A percentile compares a stretch with the other conserved stretches of the same genome.
These are phyloP conservation scores for Dalbergia oliveri DNA, from an alignment of 306 rosid genomes.

Conservation along the genomic window DNA sequence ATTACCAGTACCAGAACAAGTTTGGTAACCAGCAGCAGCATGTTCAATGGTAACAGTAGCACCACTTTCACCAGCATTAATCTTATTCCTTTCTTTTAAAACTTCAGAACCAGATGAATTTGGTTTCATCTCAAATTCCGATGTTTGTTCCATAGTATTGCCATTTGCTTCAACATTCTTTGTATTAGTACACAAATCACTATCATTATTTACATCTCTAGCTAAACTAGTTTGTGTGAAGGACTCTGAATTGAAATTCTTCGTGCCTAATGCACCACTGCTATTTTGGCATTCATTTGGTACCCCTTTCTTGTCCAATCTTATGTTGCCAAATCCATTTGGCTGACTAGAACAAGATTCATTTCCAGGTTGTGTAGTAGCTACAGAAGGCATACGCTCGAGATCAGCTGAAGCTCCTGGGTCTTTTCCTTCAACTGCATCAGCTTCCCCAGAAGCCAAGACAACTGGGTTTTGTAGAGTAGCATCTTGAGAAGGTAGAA, in stretches of 20 bases:
- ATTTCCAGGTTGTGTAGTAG: slow-evolving; percentile 55
- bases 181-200: slow-evolving; percentile 59
- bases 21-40: slow-evolving; percentile 56
- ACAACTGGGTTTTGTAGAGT: slow-evolving; percentile 50
- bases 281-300: slow-evolving; percentile 71
- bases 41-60: slow-evolving; percentile 49
- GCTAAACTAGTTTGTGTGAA: slow-evolving; percentile 73
- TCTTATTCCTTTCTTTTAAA: slow-evolving; percentile 55
- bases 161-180: slow-evolving; percentile 64
- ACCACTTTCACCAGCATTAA: slow-evolving; percentile 49
- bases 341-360: slow-evolving; percentile 66
- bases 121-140: slow-evolving; percentile 58
- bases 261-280: slow-evolving; percentile 61
- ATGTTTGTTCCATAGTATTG: slow-evolving; percentile 54
- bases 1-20: slow-evolving; percentile 50
- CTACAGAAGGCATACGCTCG: slow-evolving; percentile 56
- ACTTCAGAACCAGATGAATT: slow-evolving; percentile 55
- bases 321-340: slow-evolving; percentile 69
- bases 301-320: slow-evolving; percentile 60
- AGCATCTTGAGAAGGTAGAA: slow-evolving; percentile 58
- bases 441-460: slow-evolving; percentile 58
- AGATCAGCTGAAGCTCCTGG: slow-evolving; percentile 50
- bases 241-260: slow-evolving; percentile 71
- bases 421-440: slow-evolving; percentile 57
- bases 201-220: slow-evolving; percentile 90